phyloP scores from a whole-genome alignment of 345 rosid species.

The Aquilaria yunnanensis region DNA sequence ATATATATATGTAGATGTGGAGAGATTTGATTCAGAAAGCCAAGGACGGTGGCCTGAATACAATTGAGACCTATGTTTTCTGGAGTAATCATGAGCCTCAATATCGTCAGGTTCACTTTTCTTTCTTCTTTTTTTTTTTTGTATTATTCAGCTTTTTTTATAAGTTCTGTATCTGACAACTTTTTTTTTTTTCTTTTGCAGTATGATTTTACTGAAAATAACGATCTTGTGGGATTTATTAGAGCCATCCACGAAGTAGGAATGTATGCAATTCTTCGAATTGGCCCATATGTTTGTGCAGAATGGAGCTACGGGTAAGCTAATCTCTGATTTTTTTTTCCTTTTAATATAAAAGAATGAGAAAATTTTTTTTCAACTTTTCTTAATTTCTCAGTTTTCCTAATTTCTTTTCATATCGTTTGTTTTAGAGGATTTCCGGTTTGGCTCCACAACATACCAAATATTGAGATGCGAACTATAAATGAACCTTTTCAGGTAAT shows the following conservation, averaged over 20 bases:
- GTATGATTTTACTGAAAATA: constrained; percentile 32
- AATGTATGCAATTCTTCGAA: constrained; percentile 35
- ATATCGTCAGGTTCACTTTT: constrained; percentile 6
- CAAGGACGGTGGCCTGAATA: constrained; percentile 18
- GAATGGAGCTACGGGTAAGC: constrained; percentile 44
- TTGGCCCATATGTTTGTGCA: constrained; percentile 45
- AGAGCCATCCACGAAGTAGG: constrained; percentile 27
- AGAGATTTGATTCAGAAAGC: too few relatives aligned
- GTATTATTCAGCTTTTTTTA: neutral
- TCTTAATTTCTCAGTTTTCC: neutral
- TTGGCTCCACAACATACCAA: constrained; percentile 57
- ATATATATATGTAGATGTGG: too few relatives aligned
- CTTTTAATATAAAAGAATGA: neutral
- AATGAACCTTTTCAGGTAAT: constrained; percentile 45
- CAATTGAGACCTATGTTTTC: constrained; percentile 65
- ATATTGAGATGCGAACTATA: constrained; percentile 37
- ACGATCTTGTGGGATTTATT: constrained; percentile 38
- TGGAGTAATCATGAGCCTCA: constrained; percentile 61
- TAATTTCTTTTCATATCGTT: too few relatives aligned
- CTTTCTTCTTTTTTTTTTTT: neutral
- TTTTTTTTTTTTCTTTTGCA: constrained; percentile 1
- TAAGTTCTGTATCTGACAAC: neutral
- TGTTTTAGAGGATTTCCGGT: constrained; percentile 47
- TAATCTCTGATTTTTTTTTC: neutral
- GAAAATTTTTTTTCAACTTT: too few relatives aligned